A percentile compares a stretch with the other conserved stretches of the same genome.
phyloP scores from a whole-genome alignment of 164 flowering plant genomes.

The Piper longum region DNA sequence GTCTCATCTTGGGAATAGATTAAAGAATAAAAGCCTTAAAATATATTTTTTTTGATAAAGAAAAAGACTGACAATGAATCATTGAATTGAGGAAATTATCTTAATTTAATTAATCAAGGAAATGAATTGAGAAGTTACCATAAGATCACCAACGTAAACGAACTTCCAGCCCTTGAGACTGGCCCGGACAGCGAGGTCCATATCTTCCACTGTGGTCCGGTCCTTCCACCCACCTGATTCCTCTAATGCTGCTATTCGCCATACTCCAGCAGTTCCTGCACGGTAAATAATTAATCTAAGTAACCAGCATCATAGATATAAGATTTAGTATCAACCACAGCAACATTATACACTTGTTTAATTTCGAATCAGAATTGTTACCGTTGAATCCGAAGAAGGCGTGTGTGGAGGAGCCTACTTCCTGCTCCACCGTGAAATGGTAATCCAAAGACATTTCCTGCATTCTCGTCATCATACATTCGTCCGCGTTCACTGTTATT shows the following conservation, averaged over 20 bases:
- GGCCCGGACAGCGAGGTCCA: slow-evolving; percentile 94
- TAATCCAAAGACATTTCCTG: slow-evolving; percentile 97
- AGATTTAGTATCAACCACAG: no score
- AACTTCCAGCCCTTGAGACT: slow-evolving; percentile 96
- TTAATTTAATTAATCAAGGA: neutral
- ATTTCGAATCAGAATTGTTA: slow-evolving; percentile 2
- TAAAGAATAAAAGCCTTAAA: no score
- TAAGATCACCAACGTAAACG: slow-evolving; percentile 69
- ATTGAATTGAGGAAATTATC: no score
- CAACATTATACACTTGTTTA: no score
- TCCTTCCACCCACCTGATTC: slow-evolving; percentile 99
- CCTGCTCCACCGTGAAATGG: slow-evolving; percentile 96
- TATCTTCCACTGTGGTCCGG: slow-evolving; percentile 92
- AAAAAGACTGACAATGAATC: no score
- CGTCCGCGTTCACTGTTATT: slow-evolving; percentile 72
- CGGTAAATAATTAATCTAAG: no score
- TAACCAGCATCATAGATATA: no score
- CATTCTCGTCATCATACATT: slow-evolving; percentile 90
- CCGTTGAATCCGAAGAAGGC: slow-evolving; percentile 79
- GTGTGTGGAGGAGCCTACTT: slow-evolving; percentile 93
- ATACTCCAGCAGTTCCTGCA: slow-evolving; percentile 91
- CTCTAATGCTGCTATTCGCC: slow-evolving; percentile 83
- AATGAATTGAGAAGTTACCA: slow-evolving; percentile 21
- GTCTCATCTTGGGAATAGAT: no score
- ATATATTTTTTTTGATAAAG: no score